Percentiles rank a stretch among this genome's conserved stretches.
These are phyloP conservation scores for Pythium rishiriense DNA, from an alignment of 352 stramenopile species.

Conservation along the genomic window DNA sequence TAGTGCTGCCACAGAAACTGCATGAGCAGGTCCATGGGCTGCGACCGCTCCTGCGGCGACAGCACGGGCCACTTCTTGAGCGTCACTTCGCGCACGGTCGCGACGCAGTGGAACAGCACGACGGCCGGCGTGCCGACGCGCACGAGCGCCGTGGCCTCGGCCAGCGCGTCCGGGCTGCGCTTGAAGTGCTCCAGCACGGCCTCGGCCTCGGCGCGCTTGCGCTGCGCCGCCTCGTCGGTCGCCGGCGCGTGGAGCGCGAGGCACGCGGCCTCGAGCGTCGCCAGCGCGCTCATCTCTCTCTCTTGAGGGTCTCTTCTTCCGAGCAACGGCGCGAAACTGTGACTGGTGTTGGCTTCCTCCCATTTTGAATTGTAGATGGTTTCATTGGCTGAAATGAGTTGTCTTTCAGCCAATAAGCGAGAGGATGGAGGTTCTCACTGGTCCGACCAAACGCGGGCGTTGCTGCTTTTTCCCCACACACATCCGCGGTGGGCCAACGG, in stretches of 20 bases:
- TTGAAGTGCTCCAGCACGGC: conserved; percentile 79
- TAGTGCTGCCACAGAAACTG: conserved; percentile 73
- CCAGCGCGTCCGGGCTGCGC: conserved; percentile 61
- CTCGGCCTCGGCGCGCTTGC: conserved; percentile 61
- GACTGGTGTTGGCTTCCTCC: conserved; percentile 15
- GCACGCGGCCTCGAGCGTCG: conserved; percentile 67
- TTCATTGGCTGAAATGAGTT: conserved; percentile 26
- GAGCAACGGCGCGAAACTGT: conserved; percentile 2
- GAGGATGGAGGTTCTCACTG: neutral
- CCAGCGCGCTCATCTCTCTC: conserved; percentile 38
- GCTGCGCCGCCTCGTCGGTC: conserved; percentile 44
- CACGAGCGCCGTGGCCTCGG: conserved; percentile 62
- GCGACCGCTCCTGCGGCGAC: conserved; percentile 43
- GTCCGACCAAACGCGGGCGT: neutral
- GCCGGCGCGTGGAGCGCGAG: conserved; percentile 68
- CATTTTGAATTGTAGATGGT: neutral
- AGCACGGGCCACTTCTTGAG: conserved; percentile 67
- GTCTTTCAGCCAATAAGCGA: conserved; percentile 12
- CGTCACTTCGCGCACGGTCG: conserved; percentile 73
- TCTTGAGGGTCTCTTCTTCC: neutral
- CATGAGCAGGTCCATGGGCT: conserved; percentile 75
- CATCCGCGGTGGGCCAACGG: conserved; percentile 1
- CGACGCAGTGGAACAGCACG: conserved; percentile 83
- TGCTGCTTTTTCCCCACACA: neutral
- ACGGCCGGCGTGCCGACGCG: conserved; percentile 41